Percentiles rank a stretch among this genome's conserved stretches.
Evolutionary conservation across 2,329 filamentous ascomycete species (phyloP).

Genomic region (Calonectria montana): DNA sequence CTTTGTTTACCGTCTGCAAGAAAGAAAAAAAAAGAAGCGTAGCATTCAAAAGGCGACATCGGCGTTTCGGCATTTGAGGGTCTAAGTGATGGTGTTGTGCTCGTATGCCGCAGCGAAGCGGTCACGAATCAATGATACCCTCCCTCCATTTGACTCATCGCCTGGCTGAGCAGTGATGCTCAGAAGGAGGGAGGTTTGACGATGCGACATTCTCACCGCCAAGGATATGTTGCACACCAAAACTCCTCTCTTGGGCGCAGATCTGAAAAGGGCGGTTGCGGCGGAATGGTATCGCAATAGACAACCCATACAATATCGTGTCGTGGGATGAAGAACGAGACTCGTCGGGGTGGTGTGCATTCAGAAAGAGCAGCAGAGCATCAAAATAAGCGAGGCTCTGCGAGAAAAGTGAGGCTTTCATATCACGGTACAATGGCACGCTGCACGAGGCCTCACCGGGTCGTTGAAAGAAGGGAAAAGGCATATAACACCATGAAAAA

Average conservation of each 20-base stretch:
- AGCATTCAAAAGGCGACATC: not conserved
- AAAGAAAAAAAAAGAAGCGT: not conserved
- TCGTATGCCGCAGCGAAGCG: constrained; percentile 4
- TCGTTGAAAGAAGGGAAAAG: not conserved
- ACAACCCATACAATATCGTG: not conserved
- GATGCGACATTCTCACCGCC: constrained; percentile 13
- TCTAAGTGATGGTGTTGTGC: not conserved
- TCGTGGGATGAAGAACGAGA: not conserved
- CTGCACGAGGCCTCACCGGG: not conserved
- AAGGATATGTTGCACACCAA: not conserved
- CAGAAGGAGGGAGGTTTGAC: not conserved
- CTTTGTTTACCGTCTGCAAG: not conserved
- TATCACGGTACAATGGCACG: not conserved
- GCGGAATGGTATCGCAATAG: not conserved
- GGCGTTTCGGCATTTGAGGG: not conserved
- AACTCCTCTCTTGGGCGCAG: not conserved
- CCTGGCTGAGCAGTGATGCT: not conserved
- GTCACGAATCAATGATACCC: constrained; percentile 5
- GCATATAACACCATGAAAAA: not conserved
- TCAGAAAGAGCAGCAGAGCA: not conserved
- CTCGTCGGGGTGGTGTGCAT: not conserved
- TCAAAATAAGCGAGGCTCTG: not conserved
- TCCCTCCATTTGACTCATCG: not conserved
- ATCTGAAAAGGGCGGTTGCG: not conserved
- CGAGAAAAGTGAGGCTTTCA: not conserved